Evolutionary conservation across 73 alveolate species (phyloP).

Genomic region (Tetrahymena malaccensis): DNA sequence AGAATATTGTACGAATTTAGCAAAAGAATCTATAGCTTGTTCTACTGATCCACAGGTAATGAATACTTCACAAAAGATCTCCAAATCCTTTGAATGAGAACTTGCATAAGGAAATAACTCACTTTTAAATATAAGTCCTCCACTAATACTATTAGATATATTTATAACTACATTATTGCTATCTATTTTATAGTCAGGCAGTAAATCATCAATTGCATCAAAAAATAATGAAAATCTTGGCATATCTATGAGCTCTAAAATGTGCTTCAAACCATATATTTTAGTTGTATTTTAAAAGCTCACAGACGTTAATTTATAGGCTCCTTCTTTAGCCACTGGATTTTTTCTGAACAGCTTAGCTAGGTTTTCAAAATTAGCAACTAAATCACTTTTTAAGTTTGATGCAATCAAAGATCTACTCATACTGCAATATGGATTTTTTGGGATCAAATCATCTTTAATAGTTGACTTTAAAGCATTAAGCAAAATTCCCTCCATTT

Average conservation of each 20-base stretch:
- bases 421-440: slow-evolving; percentile 35
- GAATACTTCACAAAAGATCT: slow-evolving; percentile 31
- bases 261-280: slow-evolving; percentile 12
- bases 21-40: neutral
- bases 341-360: slow-evolving; percentile 24
- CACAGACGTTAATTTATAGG: neutral
- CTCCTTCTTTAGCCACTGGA: neutral
- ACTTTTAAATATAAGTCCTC: slow-evolving; percentile 30
- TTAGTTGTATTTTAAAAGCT: neutral
- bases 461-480: slow-evolving; percentile 18
- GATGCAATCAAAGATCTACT: slow-evolving; percentile 7
- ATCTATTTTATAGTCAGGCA: slow-evolving; percentile 10
- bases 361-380: slow-evolving; percentile 10
- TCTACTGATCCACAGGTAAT: neutral
- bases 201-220: neutral
- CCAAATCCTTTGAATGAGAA: slow-evolving; percentile 42
- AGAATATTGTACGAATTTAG: neutral
- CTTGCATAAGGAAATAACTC: slow-evolving; percentile 8
- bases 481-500: slow-evolving; percentile 6
- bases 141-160: slow-evolving; percentile 21
- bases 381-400: slow-evolving; percentile 11
- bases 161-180: slow-evolving; percentile 6
- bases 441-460: slow-evolving; percentile 16
- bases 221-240: slow-evolving; percentile 16
- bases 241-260: slow-evolving; percentile 16